A percentile compares a stretch with the other conserved stretches of the same genome.
Evolutionary conservation across 352 stramenopile species (phyloP).

Genomic region (Phytophthora cryptogea): DNA sequence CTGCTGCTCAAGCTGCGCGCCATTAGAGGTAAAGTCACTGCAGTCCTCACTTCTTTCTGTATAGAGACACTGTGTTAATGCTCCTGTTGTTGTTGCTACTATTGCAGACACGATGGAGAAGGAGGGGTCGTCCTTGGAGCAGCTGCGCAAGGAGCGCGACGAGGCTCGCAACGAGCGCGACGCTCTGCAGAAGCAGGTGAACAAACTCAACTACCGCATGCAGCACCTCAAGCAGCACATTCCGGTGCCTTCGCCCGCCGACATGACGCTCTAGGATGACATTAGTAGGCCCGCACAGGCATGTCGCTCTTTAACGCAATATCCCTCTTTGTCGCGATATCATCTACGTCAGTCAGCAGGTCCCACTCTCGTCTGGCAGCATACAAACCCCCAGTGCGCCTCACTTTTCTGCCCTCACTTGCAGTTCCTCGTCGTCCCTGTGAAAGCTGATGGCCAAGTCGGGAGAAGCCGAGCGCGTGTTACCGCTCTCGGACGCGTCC

Average conservation of each 20-base stretch:
- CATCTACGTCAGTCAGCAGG: not conserved
- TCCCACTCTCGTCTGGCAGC: not conserved
- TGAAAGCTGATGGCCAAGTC: constrained; percentile 35
- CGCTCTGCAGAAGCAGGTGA: constrained; percentile 68
- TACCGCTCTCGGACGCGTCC: not conserved
- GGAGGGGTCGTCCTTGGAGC: constrained; percentile 63
- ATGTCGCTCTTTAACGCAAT: constrained; percentile 13
- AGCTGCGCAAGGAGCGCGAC: constrained; percentile 68
- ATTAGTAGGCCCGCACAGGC: not conserved
- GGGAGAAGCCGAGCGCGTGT: constrained; percentile 23
- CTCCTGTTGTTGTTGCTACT: not conserved
- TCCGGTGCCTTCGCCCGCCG: constrained; percentile 35
- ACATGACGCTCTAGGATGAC: constrained; percentile 25
- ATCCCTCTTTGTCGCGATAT: constrained; percentile 1
- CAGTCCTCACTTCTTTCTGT: not conserved
- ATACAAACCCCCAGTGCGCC: constrained; percentile 3
- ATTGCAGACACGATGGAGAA: constrained; percentile 61
- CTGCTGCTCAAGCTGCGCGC: constrained; percentile 62
- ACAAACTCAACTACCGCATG: constrained; percentile 83
- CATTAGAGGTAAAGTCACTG: constrained; percentile 42
- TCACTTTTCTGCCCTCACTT: constrained; percentile 3
- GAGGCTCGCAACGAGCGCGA: constrained; percentile 61
- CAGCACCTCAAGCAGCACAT: constrained; percentile 79
- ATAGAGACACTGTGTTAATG: not conserved
- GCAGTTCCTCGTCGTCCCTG: constrained; percentile 10